Evolutionary conservation across 1,284 basidiomycete species (phyloP), one percentile per base, ranked within the genome.

Genomic region (Irpex sp.): DNA sequence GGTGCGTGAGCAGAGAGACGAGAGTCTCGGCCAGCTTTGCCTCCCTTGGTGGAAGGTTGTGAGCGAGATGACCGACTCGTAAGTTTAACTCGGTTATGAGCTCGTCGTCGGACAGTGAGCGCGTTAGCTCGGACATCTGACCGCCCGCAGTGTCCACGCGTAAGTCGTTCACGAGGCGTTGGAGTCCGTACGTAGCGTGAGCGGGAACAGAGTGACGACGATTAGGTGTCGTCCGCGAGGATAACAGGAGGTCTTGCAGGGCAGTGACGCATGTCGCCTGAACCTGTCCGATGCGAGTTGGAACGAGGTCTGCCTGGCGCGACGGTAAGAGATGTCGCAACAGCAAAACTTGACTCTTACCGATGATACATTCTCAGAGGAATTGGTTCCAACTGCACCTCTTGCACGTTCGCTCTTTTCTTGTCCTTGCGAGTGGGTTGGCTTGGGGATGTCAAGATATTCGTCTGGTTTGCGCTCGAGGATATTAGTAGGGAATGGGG

Each of bases 231-330:
- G 88, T 87, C 19, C 85, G 79, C 63, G 76, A 78, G 86, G 85
- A 88, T 61, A 84, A 85, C 31, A 93, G 82, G n/a, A 93, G 79
- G 71, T 86, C 87, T 70, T 87, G 85, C 55, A 93, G 77, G 0
- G 88, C 89, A 79, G 85, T 87, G 21, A 92, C 70, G 72, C 88
- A 91, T 15, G 88, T 89, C 65, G 82, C 83, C 69, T 91, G 87
- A 36, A 93, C 88, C 62, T 83, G 79, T 9, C 81, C 77, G 65
- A 93, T 86, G 15, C 54, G 54, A 19, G 89, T 91, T 3, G 88
- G 85, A 67, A 88, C 77, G 36, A 92, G 76, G 68, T 90, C 86
- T 65, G 80, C 79, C 84, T 89, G 54, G 66, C 34, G 49, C 49
- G 47, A 52, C 19, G 60, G 38, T 66, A 17, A 58, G 47, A 49